These are phyloP conservation scores for Medakamo hakoo DNA, from an alignment of 139 green algal species.

Conservation along the genomic window DNA sequence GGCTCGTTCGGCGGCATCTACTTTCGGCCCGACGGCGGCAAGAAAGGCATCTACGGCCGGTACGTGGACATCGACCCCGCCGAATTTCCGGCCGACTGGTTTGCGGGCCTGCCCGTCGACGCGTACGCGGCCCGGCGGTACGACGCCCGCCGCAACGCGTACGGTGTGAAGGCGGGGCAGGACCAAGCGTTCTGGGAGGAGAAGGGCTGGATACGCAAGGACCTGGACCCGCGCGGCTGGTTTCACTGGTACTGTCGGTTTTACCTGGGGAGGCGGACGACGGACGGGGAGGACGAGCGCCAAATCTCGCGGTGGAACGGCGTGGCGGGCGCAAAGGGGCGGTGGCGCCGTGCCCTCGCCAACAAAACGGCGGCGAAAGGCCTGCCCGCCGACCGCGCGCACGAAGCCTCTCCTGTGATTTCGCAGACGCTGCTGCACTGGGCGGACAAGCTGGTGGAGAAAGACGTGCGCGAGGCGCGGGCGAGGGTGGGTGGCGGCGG, in stretches of 20 bases:
- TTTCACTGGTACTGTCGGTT: slow-evolving; percentile 46
- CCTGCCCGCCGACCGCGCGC: background rate
- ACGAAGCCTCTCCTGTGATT: background rate
- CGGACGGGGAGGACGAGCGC: slow-evolving; percentile 33
- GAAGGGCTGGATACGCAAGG: slow-evolving; percentile 23
- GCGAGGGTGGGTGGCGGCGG: no score
- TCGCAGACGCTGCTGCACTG: background rate
- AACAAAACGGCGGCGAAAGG: background rate
- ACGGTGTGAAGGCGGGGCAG: slow-evolving; percentile 35
- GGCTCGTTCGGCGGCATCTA: slow-evolving; percentile 35
- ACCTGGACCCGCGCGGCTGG: slow-evolving; percentile 25
- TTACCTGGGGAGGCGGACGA: slow-evolving; percentile 17
- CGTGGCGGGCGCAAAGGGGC: slow-evolving; percentile 31
- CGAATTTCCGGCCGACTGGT: slow-evolving; percentile 36
- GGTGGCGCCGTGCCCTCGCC: slow-evolving; percentile 1
- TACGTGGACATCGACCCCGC: slow-evolving; percentile 14
- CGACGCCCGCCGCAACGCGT: slow-evolving; percentile 21
- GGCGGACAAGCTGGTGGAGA: background rate
- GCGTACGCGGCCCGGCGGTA: slow-evolving; percentile 23
- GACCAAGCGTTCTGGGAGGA: slow-evolving; percentile 37
- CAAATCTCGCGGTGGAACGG: slow-evolving; percentile 38
- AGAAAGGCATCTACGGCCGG: slow-evolving; percentile 19
- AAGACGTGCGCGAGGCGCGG: no score
- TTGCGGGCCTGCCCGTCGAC: slow-evolving; percentile 16
- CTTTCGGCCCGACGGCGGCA: slow-evolving; percentile 33